Conservation (phyloP, 2,329 filamentous ascomycete genomes). For the Colletotrichum truncatum region DNA sequence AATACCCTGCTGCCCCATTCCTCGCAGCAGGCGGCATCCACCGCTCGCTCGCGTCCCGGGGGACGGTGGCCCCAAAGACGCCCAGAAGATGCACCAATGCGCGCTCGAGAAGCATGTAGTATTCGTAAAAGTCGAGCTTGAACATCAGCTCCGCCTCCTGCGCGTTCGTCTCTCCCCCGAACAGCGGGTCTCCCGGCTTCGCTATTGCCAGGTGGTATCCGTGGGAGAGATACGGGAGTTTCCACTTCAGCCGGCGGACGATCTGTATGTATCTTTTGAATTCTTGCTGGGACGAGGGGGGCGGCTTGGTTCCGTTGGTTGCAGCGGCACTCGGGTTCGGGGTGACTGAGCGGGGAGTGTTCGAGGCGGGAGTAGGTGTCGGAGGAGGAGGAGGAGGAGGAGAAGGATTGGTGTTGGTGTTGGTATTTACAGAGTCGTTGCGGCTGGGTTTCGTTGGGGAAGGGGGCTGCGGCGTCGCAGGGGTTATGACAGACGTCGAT, state of each 20-base stretch:
- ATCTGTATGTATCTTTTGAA: conserved; percentile 69
- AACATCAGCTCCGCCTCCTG: conserved; percentile 72
- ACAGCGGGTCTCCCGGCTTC: conserved; percentile 37
- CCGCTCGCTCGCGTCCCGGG: conserved; percentile 35
- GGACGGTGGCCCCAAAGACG: conserved; percentile 67
- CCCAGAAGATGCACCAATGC: conserved; percentile 74
- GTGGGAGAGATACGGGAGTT: conserved; percentile 66
- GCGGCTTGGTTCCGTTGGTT: conserved; percentile 4
- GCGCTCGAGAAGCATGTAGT: conserved; percentile 77
- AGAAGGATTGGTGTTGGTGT: not conserved
- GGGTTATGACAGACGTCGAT: conserved; percentile 4
- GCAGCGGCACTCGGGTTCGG: not conserved
- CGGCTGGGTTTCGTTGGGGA: not conserved
- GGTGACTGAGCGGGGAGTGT: not conserved
- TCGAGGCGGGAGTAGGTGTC: not conserved
- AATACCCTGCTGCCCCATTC: conserved; percentile 5
- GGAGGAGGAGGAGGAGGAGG: not conserved
- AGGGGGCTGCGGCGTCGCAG: not conserved
- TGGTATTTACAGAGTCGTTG: not conserved
- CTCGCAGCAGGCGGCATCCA: not conserved
- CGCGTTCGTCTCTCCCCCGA: conserved; percentile 43
- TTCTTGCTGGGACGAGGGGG: conserved; percentile 47
- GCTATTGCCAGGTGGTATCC: conserved; percentile 63
- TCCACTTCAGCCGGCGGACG: conserved; percentile 69
- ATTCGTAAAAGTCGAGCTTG: conserved; percentile 82